Percentiles rank a stretch among this genome's conserved stretches.
Evolutionary conservation across 2,329 filamentous ascomycete species (phyloP).

Genomic region (Dactylellina cionopaga): DNA sequence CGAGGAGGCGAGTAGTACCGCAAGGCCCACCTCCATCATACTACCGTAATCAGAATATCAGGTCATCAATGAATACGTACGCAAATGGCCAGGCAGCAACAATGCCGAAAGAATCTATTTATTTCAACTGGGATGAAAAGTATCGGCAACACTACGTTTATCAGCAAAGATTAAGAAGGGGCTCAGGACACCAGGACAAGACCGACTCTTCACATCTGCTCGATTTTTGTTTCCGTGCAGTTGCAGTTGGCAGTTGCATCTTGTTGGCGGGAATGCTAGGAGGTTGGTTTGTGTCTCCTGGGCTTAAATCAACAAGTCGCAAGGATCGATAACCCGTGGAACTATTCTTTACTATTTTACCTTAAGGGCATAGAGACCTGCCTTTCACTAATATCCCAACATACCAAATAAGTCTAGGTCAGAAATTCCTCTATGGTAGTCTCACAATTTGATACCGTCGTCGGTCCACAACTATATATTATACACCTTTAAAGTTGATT

Average conservation of each 20-base stretch:
- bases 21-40: constrained; percentile 89
- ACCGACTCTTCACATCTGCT: constrained; percentile 3
- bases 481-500: no score
- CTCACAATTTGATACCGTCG: no score
- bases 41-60: constrained; percentile 74
- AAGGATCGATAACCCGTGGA: neutral
- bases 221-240: constrained; percentile 35
- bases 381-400: neutral
- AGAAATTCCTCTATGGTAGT: no score
- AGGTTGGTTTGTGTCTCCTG: constrained; percentile 14
- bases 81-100: constrained; percentile 64
- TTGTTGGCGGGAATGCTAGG: constrained; percentile 43
- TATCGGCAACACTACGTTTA: constrained; percentile 72
- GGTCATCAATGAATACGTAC: constrained; percentile 67
- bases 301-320: neutral
- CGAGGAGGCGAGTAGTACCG: constrained; percentile 78
- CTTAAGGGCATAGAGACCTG: neutral
- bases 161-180: constrained; percentile 59
- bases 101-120: constrained; percentile 67
- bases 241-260: constrained; percentile 38
- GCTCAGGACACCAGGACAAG: constrained; percentile 4
- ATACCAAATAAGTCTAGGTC: no score
- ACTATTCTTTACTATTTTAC: no score
- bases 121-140: constrained; percentile 81
- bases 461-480: no score